Percentiles rank a stretch among this genome's conserved stretches.
Evolutionary conservation across 108 stramenopile genomes (phyloP).

Genomic region (Licmophora abbreviata): DNA sequence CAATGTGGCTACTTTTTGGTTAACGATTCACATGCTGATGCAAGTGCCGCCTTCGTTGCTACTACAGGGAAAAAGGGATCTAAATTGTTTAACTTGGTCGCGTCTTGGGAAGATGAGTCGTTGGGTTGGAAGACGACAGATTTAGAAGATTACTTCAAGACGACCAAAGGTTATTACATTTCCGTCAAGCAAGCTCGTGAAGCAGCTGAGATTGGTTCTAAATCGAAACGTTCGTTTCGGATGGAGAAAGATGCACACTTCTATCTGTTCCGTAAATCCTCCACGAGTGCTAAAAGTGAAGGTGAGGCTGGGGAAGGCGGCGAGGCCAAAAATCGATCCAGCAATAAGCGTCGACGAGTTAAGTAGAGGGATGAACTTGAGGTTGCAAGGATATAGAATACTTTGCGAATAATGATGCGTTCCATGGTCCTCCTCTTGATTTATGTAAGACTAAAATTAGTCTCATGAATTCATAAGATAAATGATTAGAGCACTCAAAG

Average conservation of each 20-base stretch:
- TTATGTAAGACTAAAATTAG: no score
- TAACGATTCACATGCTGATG: slow-evolving; percentile 13
- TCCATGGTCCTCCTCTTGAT: no score
- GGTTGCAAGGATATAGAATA: no score
- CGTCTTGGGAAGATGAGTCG: neutral
- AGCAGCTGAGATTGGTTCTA: neutral
- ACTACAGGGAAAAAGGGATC: slow-evolving; percentile 5
- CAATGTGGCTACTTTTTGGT: slow-evolving; percentile 11
- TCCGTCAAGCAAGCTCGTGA: slow-evolving; percentile 1
- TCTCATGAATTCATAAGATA: no score
- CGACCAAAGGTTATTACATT: slow-evolving; percentile 3
- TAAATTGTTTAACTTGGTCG: no score
- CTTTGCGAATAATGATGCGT: no score
- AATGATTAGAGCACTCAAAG: no score
- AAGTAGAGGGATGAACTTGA: no score
- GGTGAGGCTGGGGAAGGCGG: no score
- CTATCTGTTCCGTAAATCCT: slow-evolving; percentile 12
- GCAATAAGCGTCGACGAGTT: no score
- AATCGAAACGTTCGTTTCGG: slow-evolving; percentile 12
- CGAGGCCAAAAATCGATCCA: no score
- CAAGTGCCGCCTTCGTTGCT: slow-evolving; percentile 2
- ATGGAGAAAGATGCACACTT: slow-evolving; percentile 3
- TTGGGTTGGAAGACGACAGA: neutral
- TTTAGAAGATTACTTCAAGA: neutral
- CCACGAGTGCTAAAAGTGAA: no score